These are phyloP conservation scores for Bryoerythrophyllum caledonicum DNA, from an alignment of 225 moss, liverwort and hornwort genomes.

Conservation along the genomic window DNA sequence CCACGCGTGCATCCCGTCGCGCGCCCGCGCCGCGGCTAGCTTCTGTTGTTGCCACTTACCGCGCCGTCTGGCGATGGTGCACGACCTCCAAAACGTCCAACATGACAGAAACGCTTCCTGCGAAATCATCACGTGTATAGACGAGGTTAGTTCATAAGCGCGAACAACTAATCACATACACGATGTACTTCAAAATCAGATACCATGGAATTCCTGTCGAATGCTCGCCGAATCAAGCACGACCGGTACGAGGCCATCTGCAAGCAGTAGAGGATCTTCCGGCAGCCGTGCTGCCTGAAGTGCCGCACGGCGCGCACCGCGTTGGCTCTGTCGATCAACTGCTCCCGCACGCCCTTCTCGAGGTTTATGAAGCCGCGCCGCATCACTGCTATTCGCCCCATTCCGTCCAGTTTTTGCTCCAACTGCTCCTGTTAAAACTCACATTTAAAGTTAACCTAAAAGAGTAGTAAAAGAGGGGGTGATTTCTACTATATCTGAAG, in stretches of 20 bases:
- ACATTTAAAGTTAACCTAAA: too few species aligned
- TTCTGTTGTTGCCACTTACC: constrained; percentile 46
- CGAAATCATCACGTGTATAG: neutral
- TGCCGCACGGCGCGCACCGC: constrained; percentile 57
- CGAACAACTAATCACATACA: neutral
- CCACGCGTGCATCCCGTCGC: constrained; percentile 73
- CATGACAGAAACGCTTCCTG: constrained; percentile 37
- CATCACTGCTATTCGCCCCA: constrained; percentile 67
- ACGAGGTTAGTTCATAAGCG: too few species aligned
- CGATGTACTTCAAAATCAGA: neutral
- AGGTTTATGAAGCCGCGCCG: constrained; percentile 73
- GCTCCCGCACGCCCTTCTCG: constrained; percentile 72
- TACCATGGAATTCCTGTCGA: constrained; percentile 64
- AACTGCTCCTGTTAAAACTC: constrained; percentile 67
- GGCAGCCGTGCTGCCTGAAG: constrained; percentile 48
- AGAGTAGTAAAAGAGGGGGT: too few species aligned
- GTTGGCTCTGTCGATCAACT: constrained; percentile 67
- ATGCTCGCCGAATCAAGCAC: constrained; percentile 58
- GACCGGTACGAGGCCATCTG: constrained; percentile 66
- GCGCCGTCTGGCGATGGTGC: constrained; percentile 54
- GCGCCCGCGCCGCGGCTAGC: constrained; percentile 41
- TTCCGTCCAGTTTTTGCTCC: constrained; percentile 68
- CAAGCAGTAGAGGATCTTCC: constrained; percentile 56
- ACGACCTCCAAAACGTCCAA: constrained; percentile 80
- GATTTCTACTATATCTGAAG: neutral